These are phyloP conservation scores for Linum usitatissimum DNA, from an alignment of 345 rosid genomes.

Conservation along the genomic window DNA sequence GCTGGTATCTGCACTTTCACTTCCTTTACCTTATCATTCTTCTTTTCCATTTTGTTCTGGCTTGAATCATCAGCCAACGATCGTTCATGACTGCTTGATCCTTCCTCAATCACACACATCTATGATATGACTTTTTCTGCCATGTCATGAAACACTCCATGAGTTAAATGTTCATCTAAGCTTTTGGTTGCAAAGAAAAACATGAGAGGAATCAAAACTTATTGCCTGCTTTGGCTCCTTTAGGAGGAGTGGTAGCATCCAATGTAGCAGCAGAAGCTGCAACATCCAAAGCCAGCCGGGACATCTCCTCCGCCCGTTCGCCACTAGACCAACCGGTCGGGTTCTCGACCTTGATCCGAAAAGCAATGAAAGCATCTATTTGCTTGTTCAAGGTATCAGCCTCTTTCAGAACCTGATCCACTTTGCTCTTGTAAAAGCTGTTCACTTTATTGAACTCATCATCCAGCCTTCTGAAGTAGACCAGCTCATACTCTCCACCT, in stretches of 20 bases:
- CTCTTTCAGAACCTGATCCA: constrained; percentile 46
- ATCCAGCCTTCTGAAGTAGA: constrained; percentile 51
- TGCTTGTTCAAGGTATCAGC: constrained; percentile 42
- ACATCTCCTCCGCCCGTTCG: constrained; percentile 40
- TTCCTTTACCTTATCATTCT: neutral
- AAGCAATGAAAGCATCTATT: constrained; percentile 71
- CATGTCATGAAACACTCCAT: neutral
- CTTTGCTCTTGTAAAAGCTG: constrained; percentile 39
- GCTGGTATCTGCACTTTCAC: constrained; percentile 28
- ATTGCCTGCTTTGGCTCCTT: constrained; percentile 37
- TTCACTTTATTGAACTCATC: constrained; percentile 59
- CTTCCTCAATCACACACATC: constrained; percentile 43
- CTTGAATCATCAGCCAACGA: constrained; percentile 21
- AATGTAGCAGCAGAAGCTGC: constrained; percentile 41
- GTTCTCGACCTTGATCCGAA: constrained; percentile 60
- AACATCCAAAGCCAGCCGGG: constrained; percentile 51
- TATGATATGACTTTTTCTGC: constrained; percentile 35
- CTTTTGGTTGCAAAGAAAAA: no score
- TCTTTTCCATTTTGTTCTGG: constrained; percentile 14
- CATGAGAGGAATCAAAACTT: constrained; percentile 15
- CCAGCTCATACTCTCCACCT: constrained; percentile 57
- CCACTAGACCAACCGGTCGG: constrained; percentile 31
- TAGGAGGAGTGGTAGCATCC: constrained; percentile 44
- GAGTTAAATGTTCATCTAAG: neutral
- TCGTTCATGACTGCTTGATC: constrained; percentile 29